These are phyloP conservation scores for Fraxinus paxiana DNA, from an alignment of 305 asterid species.

Conservation along the genomic window DNA sequence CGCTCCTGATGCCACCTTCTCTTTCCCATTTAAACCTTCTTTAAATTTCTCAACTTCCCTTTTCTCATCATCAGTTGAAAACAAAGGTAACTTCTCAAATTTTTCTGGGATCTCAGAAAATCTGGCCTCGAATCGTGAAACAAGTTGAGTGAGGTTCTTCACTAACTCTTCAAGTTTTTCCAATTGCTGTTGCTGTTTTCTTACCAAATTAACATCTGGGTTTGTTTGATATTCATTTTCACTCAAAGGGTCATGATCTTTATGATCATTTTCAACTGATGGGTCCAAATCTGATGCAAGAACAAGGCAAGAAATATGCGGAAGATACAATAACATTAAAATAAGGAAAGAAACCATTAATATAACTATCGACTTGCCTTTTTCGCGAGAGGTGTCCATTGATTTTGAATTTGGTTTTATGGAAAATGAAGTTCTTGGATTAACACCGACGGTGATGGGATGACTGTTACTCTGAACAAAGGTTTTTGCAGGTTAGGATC, in stretches of 20 bases:
- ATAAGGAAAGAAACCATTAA: constrained; percentile 29
- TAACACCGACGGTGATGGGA: constrained; percentile 18
- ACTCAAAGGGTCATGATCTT: constrained; percentile 17
- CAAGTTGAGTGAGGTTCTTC: constrained; percentile 51
- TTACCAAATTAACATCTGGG: constrained; percentile 40
- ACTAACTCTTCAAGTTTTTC: constrained; percentile 64
- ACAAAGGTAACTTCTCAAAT: constrained; percentile 14
- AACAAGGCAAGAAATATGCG: constrained; percentile 39
- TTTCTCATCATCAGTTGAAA: constrained; percentile 17
- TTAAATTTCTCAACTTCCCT: constrained; percentile 21
- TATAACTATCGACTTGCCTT: constrained; percentile 58
- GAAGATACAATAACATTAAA: constrained; percentile 39
- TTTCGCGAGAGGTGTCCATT: constrained; percentile 43
- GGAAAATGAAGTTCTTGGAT: background rate
- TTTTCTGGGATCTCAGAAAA: constrained; percentile 29
- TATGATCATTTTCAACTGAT: constrained; percentile 24
- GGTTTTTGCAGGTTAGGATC: constrained; percentile 37
- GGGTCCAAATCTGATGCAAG: constrained; percentile 43
- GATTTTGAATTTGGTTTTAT: constrained; percentile 14
- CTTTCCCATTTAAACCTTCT: constrained; percentile 22
- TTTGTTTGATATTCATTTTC: constrained; percentile 26
- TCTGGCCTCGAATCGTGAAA: constrained; percentile 62
- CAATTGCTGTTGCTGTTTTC: constrained; percentile 52
- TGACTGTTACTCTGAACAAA: constrained; percentile 29
- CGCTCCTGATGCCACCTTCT: constrained; percentile 22